Evolutionary conservation across 2,329 filamentous ascomycete species (phyloP), one percentile per base, ranked within the genome.

Genomic region (Colletotrichum tabaci): DNA sequence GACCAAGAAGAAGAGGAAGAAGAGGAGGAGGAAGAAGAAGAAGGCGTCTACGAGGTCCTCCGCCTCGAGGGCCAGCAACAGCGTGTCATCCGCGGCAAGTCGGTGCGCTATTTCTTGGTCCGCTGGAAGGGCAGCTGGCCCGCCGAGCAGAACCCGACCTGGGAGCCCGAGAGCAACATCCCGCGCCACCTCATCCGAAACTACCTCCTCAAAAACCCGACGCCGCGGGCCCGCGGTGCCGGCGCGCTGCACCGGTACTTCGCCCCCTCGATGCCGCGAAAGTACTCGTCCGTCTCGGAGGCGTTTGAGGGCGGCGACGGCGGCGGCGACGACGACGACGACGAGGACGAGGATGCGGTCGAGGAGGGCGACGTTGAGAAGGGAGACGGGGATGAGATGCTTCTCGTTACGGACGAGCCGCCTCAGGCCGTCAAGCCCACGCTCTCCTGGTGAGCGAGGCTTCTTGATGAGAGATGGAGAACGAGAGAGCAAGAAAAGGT

Each of bases 81-180:
- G 5, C 77, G 82, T 50, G 77, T 84, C 4, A 79, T 82, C 1
- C 79, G 82, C 15, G 82, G 82, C 5, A 76, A 74, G 10, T 58
- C 75, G 0, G 79, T 84, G 1, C 84, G 85, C 4, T 84, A 82
- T 68, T 90, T 87, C 77, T 80, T 84, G 40, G 87, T 90, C 1
- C 84, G 85, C 8, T 90, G 88, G 88, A 84, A 84, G 55, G 88
- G 88, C 9, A 78, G 88, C 69, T 90, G 88, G 88, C 87, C 88
- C 0, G 78, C 82, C 0, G 85, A 85, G 10, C 83, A 89, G 75
- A 89, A 90, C 66, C 87, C 87, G 0, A 87, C 88, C 0, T 90
- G 88, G 88, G 88, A 90, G 75, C 88, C 88, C 0, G 84, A 86
- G 73, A 82, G 83, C 4, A 88, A 89, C 63, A 83, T 90, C 2